Evolutionary conservation across 345 rosid species (phyloP).

Genomic region (Eucalyptus leucophloia): DNA sequence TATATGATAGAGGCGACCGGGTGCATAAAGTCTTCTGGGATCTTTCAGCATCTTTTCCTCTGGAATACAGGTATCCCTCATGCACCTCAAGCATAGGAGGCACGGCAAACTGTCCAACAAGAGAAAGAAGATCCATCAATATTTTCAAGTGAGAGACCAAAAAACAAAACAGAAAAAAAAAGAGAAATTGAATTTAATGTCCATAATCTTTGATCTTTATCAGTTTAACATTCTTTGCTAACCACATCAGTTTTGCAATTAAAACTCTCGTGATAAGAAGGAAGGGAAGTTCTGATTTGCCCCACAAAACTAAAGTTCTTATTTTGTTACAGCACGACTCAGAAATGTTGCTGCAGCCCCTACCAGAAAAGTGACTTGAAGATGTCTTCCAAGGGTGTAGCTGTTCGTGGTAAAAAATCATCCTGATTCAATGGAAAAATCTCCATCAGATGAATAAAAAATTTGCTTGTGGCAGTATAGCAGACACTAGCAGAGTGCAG

Average conservation of each 20-base stretch:
- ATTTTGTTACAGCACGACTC: background rate
- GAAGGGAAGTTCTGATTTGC: background rate
- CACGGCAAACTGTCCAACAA: slow-evolving; percentile 71
- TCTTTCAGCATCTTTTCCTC: slow-evolving; percentile 86
- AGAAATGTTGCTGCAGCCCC: background rate
- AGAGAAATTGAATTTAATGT: background rate
- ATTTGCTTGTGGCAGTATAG: background rate
- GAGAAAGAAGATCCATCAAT: background rate
- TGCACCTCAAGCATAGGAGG: slow-evolving; percentile 67
- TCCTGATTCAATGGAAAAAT: slow-evolving; percentile 34
- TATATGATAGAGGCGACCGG: slow-evolving; percentile 95
- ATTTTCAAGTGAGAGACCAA: background rate
- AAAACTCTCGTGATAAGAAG: background rate
- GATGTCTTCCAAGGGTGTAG: slow-evolving; percentile 95
- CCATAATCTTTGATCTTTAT: background rate
- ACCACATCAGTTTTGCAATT: background rate
- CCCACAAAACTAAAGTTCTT: background rate
- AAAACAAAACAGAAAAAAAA: background rate
- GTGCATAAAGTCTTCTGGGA: slow-evolving; percentile 94
- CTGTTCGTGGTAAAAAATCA: slow-evolving; percentile 91
- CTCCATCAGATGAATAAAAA: background rate
- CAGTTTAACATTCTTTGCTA: background rate
- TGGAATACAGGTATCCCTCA: slow-evolving; percentile 89
- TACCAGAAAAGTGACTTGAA: slow-evolving; percentile 99
- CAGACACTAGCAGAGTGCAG: background rate